These are phyloP conservation scores for Rhizophora mangle DNA, from an alignment of 345 rosid genomes.

Conservation along the genomic window DNA sequence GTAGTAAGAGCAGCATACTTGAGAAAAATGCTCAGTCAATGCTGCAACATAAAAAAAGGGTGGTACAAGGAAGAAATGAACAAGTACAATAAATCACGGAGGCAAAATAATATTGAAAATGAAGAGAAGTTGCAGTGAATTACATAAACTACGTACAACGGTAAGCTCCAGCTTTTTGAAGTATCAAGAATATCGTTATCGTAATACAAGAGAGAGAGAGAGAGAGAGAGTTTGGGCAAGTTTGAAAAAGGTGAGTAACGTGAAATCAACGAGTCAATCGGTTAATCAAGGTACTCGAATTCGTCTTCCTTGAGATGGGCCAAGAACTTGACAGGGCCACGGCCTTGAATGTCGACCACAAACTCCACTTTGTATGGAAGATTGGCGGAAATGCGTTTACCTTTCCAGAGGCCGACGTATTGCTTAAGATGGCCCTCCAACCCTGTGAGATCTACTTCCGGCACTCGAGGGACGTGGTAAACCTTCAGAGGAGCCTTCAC, in stretches of 20 bases:
- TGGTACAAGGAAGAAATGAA: too few relatives aligned
- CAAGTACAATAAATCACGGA: too few relatives aligned
- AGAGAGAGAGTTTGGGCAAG: background rate
- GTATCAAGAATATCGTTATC: too few relatives aligned
- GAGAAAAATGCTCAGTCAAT: too few relatives aligned
- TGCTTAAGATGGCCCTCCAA: conserved; percentile 80
- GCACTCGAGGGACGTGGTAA: conserved; percentile 75
- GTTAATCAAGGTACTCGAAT: conserved; percentile 53
- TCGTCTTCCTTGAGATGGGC: conserved; percentile 90
- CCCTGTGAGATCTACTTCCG: conserved; percentile 69
- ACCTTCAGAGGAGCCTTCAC: conserved; percentile 80
- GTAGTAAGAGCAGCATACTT: too few relatives aligned
- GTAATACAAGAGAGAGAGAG: background rate
- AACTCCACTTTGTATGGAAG: conserved; percentile 81
- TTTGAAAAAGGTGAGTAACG: background rate
- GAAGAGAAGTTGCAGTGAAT: too few relatives aligned
- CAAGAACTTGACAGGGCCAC: conserved; percentile 76
- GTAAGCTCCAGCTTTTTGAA: too few relatives aligned
- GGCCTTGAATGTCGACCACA: conserved; percentile 51
- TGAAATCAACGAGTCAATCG: background rate
- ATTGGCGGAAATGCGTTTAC: conserved; percentile 75
- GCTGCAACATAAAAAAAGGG: too few relatives aligned
- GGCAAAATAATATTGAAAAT: too few relatives aligned
- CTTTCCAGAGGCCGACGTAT: conserved; percentile 67
- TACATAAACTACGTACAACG: too few relatives aligned